phyloP scores from a whole-genome alignment of 2,329 filamentous ascomycete species.

The Fusarium sacchari region DNA sequence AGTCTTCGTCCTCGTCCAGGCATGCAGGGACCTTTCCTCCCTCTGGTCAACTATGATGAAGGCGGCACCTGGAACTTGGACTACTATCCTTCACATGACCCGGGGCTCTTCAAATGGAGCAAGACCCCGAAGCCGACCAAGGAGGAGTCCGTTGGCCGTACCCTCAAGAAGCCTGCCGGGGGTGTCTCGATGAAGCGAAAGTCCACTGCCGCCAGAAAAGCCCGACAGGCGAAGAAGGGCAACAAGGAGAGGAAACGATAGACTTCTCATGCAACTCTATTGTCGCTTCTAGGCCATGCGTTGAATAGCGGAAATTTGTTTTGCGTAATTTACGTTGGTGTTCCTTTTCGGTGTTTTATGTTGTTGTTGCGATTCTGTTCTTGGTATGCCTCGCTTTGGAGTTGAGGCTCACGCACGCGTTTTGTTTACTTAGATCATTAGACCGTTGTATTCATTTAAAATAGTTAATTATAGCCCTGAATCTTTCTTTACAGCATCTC shows the following conservation, averaged over 20 bases:
- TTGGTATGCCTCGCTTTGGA: not conserved
- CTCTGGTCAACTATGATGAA: not conserved
- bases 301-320: not conserved
- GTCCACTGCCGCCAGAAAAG: not conserved
- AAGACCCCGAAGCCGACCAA: accelerated
- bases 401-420: not conserved
- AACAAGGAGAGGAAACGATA: not conserved
- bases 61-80: too few species aligned
- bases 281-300: not conserved
- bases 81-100: not conserved
- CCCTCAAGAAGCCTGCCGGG: too few species aligned
- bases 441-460: not conserved
- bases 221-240: not conserved
- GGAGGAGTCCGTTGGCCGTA: not conserved
- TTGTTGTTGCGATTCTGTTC: not conserved
- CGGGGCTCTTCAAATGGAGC: slow-evolving; percentile 11
- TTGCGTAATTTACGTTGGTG: not conserved
- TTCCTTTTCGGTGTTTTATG: not conserved
- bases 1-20: not conserved
- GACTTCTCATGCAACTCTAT: not conserved
- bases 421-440: not conserved
- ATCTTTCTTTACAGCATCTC: not conserved
- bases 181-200: not conserved
- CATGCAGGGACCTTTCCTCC: not conserved
- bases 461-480: too few species aligned